A percentile compares a stretch with the other conserved stretches of the same genome.
Conservation (phyloP, 768 basidiomycete species). For the Mycena chlorophos region DNA sequence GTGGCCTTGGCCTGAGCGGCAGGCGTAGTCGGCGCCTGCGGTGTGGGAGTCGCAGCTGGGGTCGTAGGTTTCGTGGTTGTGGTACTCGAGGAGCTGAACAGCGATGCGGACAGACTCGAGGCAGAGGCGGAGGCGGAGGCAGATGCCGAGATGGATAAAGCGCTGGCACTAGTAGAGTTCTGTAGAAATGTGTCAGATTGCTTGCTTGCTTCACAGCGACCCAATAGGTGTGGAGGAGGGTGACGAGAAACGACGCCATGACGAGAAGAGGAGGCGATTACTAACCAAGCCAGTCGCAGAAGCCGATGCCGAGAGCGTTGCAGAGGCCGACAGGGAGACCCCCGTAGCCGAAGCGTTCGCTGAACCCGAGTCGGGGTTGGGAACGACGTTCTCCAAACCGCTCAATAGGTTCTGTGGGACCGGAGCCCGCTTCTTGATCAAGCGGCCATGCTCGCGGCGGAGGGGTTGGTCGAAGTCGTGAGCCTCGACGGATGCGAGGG, state of each 20-base stretch:
- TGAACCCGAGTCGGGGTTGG: slow-evolving; percentile 17
- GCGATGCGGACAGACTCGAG: too few species aligned
- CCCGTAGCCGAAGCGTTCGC: slow-evolving; percentile 6
- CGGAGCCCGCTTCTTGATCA: slow-evolving; percentile 66
- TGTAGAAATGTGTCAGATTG: too few species aligned
- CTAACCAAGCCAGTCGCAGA: too few species aligned
- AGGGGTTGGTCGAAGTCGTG: slow-evolving; percentile 38
- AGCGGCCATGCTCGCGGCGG: slow-evolving; percentile 65
- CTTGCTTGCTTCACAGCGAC: too few species aligned
- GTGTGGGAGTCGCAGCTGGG: background rate
- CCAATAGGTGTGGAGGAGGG: too few species aligned
- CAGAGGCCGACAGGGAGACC: background rate
- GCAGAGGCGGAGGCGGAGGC: background rate
- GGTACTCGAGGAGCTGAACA: slow-evolving; percentile 14
- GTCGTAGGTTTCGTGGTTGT: slow-evolving; percentile 21
- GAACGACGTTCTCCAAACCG: slow-evolving; percentile 26
- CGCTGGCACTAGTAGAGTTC: too few species aligned
- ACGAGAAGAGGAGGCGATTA: too few species aligned
- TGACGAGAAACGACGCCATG: too few species aligned
- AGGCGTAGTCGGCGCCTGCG: slow-evolving; percentile 3
- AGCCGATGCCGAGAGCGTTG: too few species aligned
- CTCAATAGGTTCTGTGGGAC: slow-evolving; percentile 8
- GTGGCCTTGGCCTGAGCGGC: slow-evolving; percentile 32
- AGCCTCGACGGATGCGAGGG: slow-evolving; percentile 52
- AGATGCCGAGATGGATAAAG: background rate